Conservation (phyloP, 441 rosid species). For the Codiaeum variegatum region DNA sequence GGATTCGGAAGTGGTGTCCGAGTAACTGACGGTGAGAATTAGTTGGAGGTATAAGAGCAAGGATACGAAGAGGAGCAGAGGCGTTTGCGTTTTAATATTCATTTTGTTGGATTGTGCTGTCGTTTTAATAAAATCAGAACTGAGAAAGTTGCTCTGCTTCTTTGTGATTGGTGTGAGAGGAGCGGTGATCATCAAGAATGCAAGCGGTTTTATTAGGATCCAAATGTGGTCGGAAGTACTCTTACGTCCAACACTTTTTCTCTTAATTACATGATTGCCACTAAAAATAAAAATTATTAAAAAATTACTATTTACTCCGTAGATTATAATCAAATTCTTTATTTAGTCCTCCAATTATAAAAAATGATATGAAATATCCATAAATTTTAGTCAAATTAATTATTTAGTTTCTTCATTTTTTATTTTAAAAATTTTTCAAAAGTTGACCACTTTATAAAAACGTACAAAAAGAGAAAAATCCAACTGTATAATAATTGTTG, state of each 20-base stretch:
- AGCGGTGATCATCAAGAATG: background rate
- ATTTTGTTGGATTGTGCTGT: conserved; percentile 6
- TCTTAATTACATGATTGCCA: conserved; percentile 5
- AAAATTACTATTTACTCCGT: too few relatives aligned
- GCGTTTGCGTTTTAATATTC: conserved; percentile 18
- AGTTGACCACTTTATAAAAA: too few relatives aligned
- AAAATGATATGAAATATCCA: too few relatives aligned
- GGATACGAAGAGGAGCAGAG: conserved; percentile 27
- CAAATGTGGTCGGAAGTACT: background rate
- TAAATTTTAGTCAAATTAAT: too few relatives aligned
- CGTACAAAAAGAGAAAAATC: too few relatives aligned
- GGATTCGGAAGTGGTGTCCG: conserved; percentile 18
- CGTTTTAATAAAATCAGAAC: background rate
- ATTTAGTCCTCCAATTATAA: too few relatives aligned
- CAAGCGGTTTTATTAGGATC: background rate
- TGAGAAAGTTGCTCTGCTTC: conserved; percentile 13
- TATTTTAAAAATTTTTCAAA: too few relatives aligned
- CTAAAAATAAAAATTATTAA: too few relatives aligned
- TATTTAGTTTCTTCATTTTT: too few relatives aligned
- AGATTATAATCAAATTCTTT: too few relatives aligned
- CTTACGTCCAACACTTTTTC: background rate
- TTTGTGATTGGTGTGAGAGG: conserved; percentile 19
- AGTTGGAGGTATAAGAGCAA: conserved; percentile 22
- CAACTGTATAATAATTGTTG: too few relatives aligned
- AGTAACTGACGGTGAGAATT: conserved; percentile 25